Conservation (phyloP, 148 eudicot genomes). For the Limonium bicolor region DNA sequence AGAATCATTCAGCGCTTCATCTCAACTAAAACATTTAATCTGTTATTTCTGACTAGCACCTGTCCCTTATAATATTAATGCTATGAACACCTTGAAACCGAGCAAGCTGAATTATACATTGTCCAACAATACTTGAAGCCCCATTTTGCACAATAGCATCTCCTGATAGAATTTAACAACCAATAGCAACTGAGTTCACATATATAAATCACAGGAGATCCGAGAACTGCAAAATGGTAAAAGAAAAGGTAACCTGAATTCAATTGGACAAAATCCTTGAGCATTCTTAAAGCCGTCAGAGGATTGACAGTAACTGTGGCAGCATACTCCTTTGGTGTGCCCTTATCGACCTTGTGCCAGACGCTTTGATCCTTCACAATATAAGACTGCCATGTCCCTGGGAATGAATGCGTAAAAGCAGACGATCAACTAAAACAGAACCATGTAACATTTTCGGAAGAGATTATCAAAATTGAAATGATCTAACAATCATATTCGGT, state of each 20-base stretch:
- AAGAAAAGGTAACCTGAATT: conserved; percentile 36
- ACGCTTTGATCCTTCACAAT: conserved; percentile 60
- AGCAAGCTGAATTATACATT: conserved; percentile 90
- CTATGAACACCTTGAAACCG: conserved; percentile 48
- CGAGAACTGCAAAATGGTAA: neutral
- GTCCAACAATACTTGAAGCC: conserved; percentile 95
- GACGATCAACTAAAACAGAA: neutral
- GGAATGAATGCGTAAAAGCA: neutral
- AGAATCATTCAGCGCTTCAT: too few relatives aligned
- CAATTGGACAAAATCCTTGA: conserved; percentile 52
- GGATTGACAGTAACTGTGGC: conserved; percentile 87
- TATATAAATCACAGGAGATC: neutral
- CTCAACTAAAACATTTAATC: too few relatives aligned
- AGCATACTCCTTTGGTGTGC: conserved; percentile 70
- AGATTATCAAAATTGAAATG: too few relatives aligned
- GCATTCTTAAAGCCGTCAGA: conserved; percentile 77
- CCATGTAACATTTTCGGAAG: too few relatives aligned
- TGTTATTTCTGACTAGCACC: conserved; percentile 30
- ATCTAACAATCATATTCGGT: too few relatives aligned
- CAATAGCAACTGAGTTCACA: neutral
- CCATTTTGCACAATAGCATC: conserved; percentile 94
- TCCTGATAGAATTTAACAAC: conserved; percentile 23
- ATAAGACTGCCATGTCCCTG: conserved; percentile 89
- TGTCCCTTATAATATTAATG: conserved; percentile 81
- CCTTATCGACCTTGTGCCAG: conserved; percentile 72